A percentile compares a stretch with the other conserved stretches of the same genome.
Evolutionary conservation across 257 asterid species (phyloP).

Genomic region (Solanum appendiculatum): DNA sequence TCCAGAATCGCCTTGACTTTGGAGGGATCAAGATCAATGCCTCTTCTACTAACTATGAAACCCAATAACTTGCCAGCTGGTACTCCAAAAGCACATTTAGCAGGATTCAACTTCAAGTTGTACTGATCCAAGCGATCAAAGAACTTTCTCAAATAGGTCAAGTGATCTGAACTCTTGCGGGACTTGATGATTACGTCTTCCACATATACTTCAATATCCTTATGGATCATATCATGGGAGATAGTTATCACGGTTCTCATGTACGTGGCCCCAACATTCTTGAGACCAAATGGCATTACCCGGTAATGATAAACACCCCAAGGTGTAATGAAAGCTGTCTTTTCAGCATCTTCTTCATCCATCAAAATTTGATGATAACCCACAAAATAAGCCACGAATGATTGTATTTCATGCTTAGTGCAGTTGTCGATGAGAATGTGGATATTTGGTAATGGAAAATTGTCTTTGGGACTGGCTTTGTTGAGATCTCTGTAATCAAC

Average conservation of each 20-base stretch:
- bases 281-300: background rate
- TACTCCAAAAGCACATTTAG: background rate
- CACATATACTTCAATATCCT: background rate
- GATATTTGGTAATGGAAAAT: background rate
- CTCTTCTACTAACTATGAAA: background rate
- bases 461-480: background rate
- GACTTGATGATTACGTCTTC: background rate
- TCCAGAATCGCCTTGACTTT: no score
- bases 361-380: no score
- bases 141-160: no score
- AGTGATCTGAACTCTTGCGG: background rate
- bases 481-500: background rate
- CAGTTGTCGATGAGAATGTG: no score
- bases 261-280: no score
- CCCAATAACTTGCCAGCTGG: no score
- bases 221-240: background rate
- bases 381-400: background rate
- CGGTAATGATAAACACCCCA: background rate
- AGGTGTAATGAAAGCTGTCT: background rate
- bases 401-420: background rate
- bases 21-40: background rate
- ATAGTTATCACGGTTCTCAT: no score
- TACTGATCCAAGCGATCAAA: no score
- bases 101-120: background rate
- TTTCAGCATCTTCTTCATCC: no score